Evolutionary conservation across 768 basidiomycete species (phyloP), one percentile per base, ranked within the genome.

Genomic region (Suillus bovinus): DNA sequence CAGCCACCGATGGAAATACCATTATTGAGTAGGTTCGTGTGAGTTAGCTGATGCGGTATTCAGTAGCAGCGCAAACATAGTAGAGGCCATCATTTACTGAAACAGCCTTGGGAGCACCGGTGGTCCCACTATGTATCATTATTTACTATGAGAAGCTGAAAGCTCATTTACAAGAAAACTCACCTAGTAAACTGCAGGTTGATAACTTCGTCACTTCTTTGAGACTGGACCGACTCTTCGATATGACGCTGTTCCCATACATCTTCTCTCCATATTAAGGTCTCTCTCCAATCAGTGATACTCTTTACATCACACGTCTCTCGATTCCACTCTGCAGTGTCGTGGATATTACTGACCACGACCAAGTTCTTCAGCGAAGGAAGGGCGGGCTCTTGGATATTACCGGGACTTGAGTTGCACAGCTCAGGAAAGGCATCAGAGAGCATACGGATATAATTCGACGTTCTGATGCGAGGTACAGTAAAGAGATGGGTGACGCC

Each of bases 151-250:
- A 24, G 17, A 14, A 24, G 34, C 24, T 31, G 1, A 50, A 47
- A 31, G 33, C 27, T 10, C 11, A 41, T 29, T 59, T 22, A 54
- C 29, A 63, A 38, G 33, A 33, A 33, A 34, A 58, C 73, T 13
- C 63, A 90, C 90, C 91, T 93, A 36, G 92, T 94, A 69, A 93
- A 94, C 69, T 94, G 92, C 61, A 94, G 67, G 68, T 92, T 94
- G 54, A 93, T 86, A 5, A 93, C 79, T 33, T 94, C 92, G 61
- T 91, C 85, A 46, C 84, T 82, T 8, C 80, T 58, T 59, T 88
- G 68, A 3, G 77, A 77, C 22, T 65, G 62, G 41, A 69, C 68
- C 3, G 82, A 74, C n/a, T 81, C 76, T 58, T 76, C 75, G 55
- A 87, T 81, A 22, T 78, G 59, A 39, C 70, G 69, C 29, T 67